Evolutionary conservation across 2,329 filamentous ascomycete species (phyloP).

Genomic region (Boeremia exigua): DNA sequence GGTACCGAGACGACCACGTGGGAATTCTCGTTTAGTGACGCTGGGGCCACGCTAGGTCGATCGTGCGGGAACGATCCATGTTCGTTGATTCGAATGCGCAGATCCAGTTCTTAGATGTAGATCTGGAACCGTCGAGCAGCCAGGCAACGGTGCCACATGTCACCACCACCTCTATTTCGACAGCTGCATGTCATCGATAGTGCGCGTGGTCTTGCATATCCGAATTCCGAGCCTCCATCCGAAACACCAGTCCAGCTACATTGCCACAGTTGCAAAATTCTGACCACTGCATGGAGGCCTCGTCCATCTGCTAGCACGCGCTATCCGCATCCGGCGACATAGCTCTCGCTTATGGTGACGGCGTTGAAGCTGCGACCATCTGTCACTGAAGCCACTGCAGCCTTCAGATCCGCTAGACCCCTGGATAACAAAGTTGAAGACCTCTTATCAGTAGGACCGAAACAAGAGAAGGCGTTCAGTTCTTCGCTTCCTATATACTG

Average conservation of each 20-base stretch:
- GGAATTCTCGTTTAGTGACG: conserved; percentile 3
- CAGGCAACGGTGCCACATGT: conserved; percentile 1
- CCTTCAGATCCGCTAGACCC: background rate
- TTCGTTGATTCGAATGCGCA: conserved; percentile 12
- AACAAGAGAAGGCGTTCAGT: background rate
- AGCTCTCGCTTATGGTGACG: conserved; percentile 5
- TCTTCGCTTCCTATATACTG: background rate
- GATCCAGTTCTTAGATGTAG: conserved; percentile 7
- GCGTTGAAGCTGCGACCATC: background rate
- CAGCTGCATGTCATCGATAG: conserved; percentile 11
- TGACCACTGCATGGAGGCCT: background rate
- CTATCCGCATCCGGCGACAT: background rate
- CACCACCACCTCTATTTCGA: conserved; percentile 1
- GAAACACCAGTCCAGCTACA: background rate
- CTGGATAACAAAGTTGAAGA: background rate
- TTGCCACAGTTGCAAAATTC: background rate
- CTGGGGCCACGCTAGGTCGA: conserved; percentile 2
- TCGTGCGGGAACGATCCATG: conserved; percentile 12
- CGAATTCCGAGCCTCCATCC: background rate
- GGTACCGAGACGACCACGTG: conserved; percentile 9
- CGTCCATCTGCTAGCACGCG: background rate
- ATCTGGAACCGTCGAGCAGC: conserved; percentile 6
- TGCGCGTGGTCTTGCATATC: background rate
- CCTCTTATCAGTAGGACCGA: background rate
- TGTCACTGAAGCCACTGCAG: background rate